Base-by-base conservation (phyloP, 306 rosid species). In the Astragalus glycyphyllos region DNA sequence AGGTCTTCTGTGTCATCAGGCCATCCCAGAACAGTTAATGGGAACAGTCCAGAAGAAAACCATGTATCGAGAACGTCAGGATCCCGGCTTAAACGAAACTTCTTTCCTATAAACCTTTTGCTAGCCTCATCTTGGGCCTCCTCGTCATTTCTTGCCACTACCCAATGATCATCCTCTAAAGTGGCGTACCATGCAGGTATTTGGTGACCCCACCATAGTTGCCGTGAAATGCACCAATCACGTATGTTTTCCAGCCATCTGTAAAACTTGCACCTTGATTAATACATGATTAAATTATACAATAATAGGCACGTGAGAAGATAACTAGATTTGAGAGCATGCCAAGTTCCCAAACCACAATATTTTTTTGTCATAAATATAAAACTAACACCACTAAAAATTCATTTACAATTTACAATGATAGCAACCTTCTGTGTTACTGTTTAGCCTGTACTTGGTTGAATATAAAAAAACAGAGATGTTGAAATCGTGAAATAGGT, bases 201-300 rank as follows among this genome's bases (percentile, higher is more conserved):
- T 26, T 84, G 91, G 72, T 94, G 99, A 73, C 99, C 99, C 97
- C 99, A 94, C 99, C 99, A 94, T 11, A 94, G 91, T 81, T 94
- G 96, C 76, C 97, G 85, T 71, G 96, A 94, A 83, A 94, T 68
- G 78, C 97, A 91, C 97, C 99, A 94, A 79, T 94, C 99, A 41
- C 86, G n/a, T n/a, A n/a, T n/a, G n/a, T n/a, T n/a, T n/a, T n/a
- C n/a, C n/a, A n/a, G n/a, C n/a, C n/a, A n/a, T n/a, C n/a, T n/a
- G n/a, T n/a, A n/a, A n/a, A n/a, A n/a, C n/a, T n/a, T n/a, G n/a
- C n/a, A n/a, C n/a, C n/a, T n/a, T n/a, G n/a, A n/a, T n/a, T n/a
- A n/a, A n/a, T n/a, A n/a, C 13, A 38, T 26, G 34, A 20, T 55
- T 48, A 44, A 1, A 64, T 69, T 34, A 46, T 47, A 40, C 17